Evolutionary conservation across 2,329 filamentous ascomycete genomes (phyloP).

Genomic region (Lachnellula subtilissima): DNA sequence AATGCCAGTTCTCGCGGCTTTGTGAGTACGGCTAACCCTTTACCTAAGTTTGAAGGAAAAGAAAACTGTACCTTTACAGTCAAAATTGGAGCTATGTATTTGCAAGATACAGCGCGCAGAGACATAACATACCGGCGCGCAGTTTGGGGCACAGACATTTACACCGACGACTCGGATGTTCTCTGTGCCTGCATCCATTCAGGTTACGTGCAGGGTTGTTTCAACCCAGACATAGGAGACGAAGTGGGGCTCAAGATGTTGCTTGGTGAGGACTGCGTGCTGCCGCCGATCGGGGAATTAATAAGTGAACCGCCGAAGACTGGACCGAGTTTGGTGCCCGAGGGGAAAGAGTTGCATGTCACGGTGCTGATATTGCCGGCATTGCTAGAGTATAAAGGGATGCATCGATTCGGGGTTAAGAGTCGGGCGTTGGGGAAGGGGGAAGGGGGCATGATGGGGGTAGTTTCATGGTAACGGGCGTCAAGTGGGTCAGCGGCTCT

Average conservation of each 20-base stretch:
- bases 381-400: slow-evolving; percentile 70
- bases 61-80: slow-evolving; percentile 87
- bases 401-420: slow-evolving; percentile 73
- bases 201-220: slow-evolving; percentile 87
- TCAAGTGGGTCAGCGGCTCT: slow-evolving; percentile 77
- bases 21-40: slow-evolving; percentile 28
- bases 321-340: slow-evolving; percentile 59
- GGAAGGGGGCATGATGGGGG: slow-evolving; percentile 48
- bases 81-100: slow-evolving; percentile 75
- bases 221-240: background rate
- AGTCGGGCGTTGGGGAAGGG: slow-evolving; percentile 71
- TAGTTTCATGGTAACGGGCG: slow-evolving; percentile 77
- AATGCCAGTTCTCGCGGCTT: slow-evolving; percentile 15
- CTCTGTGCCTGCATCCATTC: slow-evolving; percentile 89
- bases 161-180: slow-evolving; percentile 92
- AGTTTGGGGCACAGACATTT: slow-evolving; percentile 90
- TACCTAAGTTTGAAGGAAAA: slow-evolving; percentile 68
- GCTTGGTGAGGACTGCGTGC: slow-evolving; percentile 41
- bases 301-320: slow-evolving; percentile 51
- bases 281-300: slow-evolving; percentile 33
- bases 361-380: slow-evolving; percentile 78
- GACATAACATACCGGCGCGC: slow-evolving; percentile 78
- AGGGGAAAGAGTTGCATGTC: slow-evolving; percentile 77
- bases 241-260: slow-evolving; percentile 62
- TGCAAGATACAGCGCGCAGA: slow-evolving; percentile 65